Percentiles rank a stretch among this genome's conserved stretches.
These are phyloP conservation scores for Meira nashicola DNA, from an alignment of 1,284 basidiomycete genomes.

Conservation along the genomic window DNA sequence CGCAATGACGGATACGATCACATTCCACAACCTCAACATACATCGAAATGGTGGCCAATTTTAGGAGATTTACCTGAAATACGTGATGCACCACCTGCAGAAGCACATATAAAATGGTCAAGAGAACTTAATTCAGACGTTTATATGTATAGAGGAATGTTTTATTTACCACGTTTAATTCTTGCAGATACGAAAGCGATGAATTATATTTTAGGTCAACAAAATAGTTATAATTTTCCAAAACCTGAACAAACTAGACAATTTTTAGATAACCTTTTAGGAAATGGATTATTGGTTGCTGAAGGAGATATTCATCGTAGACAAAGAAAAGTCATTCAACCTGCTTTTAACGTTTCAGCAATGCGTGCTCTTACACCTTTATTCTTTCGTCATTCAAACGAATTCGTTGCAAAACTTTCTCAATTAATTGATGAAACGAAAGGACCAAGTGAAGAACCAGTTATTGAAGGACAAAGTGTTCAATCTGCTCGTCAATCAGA, in stretches of 20 bases:
- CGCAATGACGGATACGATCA: constrained; percentile 3
- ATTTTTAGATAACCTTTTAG: constrained; percentile 36
- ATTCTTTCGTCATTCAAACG: constrained; percentile 14
- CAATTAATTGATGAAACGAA: constrained; percentile 10
- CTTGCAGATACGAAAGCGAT: constrained; percentile 42
- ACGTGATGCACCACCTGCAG: constrained; percentile 4
- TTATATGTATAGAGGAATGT: constrained; percentile 42
- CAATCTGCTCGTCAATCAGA: background rate
- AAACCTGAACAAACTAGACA: constrained; percentile 57
- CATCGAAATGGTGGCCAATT: background rate
- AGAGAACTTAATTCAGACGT: constrained; percentile 22
- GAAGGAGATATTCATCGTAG: constrained; percentile 45
- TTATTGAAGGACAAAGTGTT: constrained; percentile 13
- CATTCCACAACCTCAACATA: background rate
- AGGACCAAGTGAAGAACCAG: constrained; percentile 11
- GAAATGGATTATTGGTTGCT: constrained; percentile 39
- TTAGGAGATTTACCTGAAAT: constrained; percentile 9
- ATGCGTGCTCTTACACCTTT: constrained; percentile 31
- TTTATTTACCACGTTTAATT: constrained; percentile 39
- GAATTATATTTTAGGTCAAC: constrained; percentile 29
- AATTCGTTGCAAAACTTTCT: background rate
- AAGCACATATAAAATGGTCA: constrained; percentile 22
- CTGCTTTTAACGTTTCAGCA: constrained; percentile 37
- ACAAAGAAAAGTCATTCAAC: constrained; percentile 43
- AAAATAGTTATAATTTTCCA: constrained; percentile 35